Evolutionary conservation across 768 basidiomycete genomes (phyloP).

Genomic region (Amanita exitialis): DNA sequence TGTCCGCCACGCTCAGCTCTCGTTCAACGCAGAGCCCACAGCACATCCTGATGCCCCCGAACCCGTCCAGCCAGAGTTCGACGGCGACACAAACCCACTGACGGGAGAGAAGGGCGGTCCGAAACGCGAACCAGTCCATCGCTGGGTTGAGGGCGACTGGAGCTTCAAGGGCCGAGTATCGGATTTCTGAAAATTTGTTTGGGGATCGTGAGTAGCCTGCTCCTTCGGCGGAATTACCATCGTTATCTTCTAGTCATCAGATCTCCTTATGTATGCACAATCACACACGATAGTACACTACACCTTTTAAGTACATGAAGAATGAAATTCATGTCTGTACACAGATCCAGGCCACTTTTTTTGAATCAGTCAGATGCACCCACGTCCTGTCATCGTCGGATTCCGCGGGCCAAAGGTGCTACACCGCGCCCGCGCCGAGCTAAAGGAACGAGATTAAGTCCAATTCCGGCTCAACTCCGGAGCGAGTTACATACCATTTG

Average conservation of each 20-base stretch:
- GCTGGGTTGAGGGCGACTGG: slow-evolving; percentile 70
- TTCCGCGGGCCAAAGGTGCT: slow-evolving; percentile 61
- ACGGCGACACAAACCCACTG: slow-evolving; percentile 69
- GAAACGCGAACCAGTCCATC: slow-evolving; percentile 70
- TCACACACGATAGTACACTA: neutral
- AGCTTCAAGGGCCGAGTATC: slow-evolving; percentile 85
- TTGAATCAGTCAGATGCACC: neutral
- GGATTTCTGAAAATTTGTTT: slow-evolving; percentile 73
- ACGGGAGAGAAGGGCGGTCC: slow-evolving; percentile 87
- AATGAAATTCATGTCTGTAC: neutral
- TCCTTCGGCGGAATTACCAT: neutral
- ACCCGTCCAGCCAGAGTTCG: slow-evolving; percentile 56
- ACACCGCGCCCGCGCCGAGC: slow-evolving; percentile 86
- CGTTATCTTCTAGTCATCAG: neutral
- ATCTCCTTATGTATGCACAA: neutral
- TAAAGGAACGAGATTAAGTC: slow-evolving; percentile 18
- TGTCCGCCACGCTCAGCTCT: slow-evolving; percentile 44
- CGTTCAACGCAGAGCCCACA: slow-evolving; percentile 30
- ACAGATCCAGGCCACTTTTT: neutral
- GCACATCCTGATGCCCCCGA: slow-evolving; percentile 63
- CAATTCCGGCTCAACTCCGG: neutral
- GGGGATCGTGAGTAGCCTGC: neutral
- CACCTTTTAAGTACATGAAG: neutral
- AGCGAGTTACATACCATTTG: slow-evolving; percentile 51
- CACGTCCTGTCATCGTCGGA: slow-evolving; percentile 49